phyloP scores from a whole-genome alignment of 2,329 filamentous ascomycete genomes.

The Diaporthe nobilis region DNA sequence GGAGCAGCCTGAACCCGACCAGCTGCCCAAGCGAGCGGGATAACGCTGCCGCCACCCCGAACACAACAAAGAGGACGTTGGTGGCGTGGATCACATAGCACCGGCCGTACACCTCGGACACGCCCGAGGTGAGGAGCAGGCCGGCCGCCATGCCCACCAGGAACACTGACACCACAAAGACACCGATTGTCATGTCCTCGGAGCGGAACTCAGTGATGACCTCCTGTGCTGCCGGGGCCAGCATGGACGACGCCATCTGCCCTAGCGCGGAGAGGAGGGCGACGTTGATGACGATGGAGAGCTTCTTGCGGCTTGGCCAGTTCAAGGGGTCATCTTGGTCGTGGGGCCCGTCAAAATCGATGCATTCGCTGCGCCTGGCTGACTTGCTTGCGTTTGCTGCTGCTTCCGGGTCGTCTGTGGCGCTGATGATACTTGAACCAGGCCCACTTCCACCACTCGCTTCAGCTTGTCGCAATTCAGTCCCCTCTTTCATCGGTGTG shows the following conservation, averaged over 20 bases:
- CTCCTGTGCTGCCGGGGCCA: not conserved
- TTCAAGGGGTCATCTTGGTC: not conserved
- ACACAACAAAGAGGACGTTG: not conserved
- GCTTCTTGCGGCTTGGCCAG: not conserved
- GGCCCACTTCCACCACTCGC: not conserved
- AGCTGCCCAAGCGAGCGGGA: not conserved
- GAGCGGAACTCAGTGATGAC: not conserved
- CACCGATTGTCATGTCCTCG: not conserved
- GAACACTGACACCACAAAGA: not conserved
- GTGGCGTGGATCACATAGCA: not conserved
- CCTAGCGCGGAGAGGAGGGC: not conserved
- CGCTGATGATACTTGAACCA: not conserved
- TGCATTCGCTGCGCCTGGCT: not conserved
- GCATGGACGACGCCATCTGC: slow-evolving; percentile 4
- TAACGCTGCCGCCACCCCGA: not conserved
- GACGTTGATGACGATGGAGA: slow-evolving; percentile 2
- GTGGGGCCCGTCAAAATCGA: not conserved
- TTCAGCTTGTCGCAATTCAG: not conserved
- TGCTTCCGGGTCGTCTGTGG: not conserved
- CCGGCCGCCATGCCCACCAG: not conserved
- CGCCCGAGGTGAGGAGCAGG: not conserved
- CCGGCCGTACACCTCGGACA: not conserved
- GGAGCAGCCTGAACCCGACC: not conserved
- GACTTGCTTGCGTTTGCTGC: not conserved
- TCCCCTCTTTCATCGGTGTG: not conserved